A percentile compares a stretch with the other conserved stretches of the same genome.
Evolutionary conservation across 805 yeast species (phyloP).

Genomic region (Ogataea methylovora): DNA sequence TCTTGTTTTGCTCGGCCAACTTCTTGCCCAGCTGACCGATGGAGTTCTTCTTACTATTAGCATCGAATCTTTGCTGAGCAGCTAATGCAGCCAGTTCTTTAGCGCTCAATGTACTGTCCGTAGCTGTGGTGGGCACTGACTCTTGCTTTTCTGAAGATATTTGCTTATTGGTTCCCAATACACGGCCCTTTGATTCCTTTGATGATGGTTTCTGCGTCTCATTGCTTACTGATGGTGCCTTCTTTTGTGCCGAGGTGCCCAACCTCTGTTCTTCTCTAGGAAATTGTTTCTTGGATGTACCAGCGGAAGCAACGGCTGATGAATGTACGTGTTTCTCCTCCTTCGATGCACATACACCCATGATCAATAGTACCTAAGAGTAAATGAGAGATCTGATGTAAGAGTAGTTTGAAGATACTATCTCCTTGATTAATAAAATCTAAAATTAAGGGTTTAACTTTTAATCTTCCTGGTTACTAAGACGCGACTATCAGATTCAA

Average conservation of each 20-base stretch:
- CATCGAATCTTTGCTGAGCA: slow-evolving; percentile 15
- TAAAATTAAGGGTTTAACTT: too few relatives aligned
- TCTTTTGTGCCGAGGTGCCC: not conserved
- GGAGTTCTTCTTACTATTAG: slow-evolving; percentile 11
- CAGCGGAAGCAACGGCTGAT: not conserved
- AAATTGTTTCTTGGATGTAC: not conserved
- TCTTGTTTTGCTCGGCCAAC: slow-evolving; percentile 16
- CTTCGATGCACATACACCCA: slow-evolving; percentile 22
- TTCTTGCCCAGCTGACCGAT: slow-evolving; percentile 19
- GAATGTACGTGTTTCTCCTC: slow-evolving; percentile 9
- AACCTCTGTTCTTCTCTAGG: slow-evolving; percentile 1
- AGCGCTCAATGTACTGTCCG: slow-evolving; percentile 5
- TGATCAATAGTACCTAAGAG: too few relatives aligned
- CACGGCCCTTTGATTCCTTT: slow-evolving; percentile 11
- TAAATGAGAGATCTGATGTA: too few relatives aligned
- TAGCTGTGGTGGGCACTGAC: slow-evolving; percentile 1
- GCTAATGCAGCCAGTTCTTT: slow-evolving; percentile 22
- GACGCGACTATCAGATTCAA: too few relatives aligned
- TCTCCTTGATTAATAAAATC: too few relatives aligned
- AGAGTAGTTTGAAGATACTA: too few relatives aligned
- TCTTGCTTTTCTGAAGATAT: too few relatives aligned
- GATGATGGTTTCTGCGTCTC: too few relatives aligned
- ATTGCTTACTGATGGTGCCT: too few relatives aligned
- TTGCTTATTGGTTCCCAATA: slow-evolving; percentile 7
- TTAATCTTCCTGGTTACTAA: too few relatives aligned